Percentiles rank a stretch among this genome's conserved stretches.
phyloP scores from a whole-genome alignment of 2,329 filamentous ascomycete species.

The Trematosphaeria pertusa region DNA sequence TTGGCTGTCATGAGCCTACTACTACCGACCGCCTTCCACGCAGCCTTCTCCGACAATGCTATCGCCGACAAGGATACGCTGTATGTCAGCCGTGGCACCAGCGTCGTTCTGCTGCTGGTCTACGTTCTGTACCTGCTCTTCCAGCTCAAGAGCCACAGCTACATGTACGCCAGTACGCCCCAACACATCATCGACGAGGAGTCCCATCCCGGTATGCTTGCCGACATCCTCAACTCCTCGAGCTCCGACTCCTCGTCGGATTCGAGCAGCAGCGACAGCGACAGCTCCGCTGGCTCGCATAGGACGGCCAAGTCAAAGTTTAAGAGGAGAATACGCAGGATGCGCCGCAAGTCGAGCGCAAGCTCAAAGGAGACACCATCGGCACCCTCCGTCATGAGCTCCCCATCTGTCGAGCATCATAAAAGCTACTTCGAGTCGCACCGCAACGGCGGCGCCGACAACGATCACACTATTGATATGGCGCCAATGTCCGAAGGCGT shows the following conservation, averaged over 20 bases:
- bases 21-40: conserved; percentile 91
- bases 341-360: conserved; percentile 78
- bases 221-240: conserved; percentile 80
- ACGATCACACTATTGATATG: conserved; percentile 26
- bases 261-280: conserved; percentile 64
- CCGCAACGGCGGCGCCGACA: conserved; percentile 28
- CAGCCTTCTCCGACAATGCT: conserved; percentile 72
- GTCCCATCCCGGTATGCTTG: conserved; percentile 81
- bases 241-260: conserved; percentile 58
- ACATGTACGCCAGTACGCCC: conserved; percentile 89
- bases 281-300: conserved; percentile 70
- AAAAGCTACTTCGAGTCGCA: conserved; percentile 48
- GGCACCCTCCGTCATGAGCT: conserved; percentile 53
- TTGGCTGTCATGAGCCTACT: conserved; percentile 89
- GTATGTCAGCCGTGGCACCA: conserved; percentile 87
- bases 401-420: conserved; percentile 51
- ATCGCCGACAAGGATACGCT: conserved; percentile 75
- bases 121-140: conserved; percentile 87
- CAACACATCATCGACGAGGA: conserved; percentile 94
- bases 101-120: conserved; percentile 81
- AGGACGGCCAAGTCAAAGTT: conserved; percentile 78
- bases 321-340: conserved; percentile 75
- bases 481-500: conserved; percentile 38
- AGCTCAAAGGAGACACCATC: conserved; percentile 69
- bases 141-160: conserved; percentile 89